Base-by-base conservation (phyloP, 1,284 basidiomycete genomes). In the Anthracocystis panici-leucophaei region DNA sequence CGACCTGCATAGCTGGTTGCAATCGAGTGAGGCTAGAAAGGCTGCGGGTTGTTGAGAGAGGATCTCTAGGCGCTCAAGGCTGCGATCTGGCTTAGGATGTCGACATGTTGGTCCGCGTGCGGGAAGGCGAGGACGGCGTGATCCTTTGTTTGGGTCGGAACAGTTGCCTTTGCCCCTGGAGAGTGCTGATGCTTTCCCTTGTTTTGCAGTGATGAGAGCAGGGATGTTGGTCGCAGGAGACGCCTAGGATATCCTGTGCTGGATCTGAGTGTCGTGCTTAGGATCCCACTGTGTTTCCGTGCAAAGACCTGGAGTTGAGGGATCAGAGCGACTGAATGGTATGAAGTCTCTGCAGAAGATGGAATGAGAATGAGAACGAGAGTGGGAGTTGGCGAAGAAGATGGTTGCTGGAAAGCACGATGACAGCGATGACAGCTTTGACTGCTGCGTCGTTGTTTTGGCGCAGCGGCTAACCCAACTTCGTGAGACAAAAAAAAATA, bases 1-100 rank as follows among this genome's bases (percentile, higher is more conserved):
- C 42, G 25, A 57, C 58, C 20, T 71, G 68, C 68, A 71, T 71
- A 5, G 41, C n/a, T 25, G n/a, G 18, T 23, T 20, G 18, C 0
- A 18, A 16, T 16, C 5, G 25, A n/a, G 12, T 44, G 48, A n/a
- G 5, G 31, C n/a, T 33, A 29, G 23, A 20, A 25, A 59, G 5
- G 31, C 27, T 18, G 46, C 25, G 8, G 18, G 6, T n/a, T 27
- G 14, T 18, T 2, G 25, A 21, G 14, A 21, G 42, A 42, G 25
- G 31, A 45, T 14, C 27, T 25, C n/a, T 2, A 21, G 38, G 44
- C 56, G 45, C 51, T 18, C 40, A 20, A 31, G n/a, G 31, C 38
- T 56, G 53, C 38, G 35, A 21, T 25, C 25, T 8, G 23, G 20
- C n/a, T 52, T 48, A 59, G 27, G 18, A 29, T 23, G 56, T 23